Evolutionary conservation across 164 flowering plant genomes (phyloP), one percentile per base, ranked within the genome.

Genomic region (Litsea cubeba): DNA sequence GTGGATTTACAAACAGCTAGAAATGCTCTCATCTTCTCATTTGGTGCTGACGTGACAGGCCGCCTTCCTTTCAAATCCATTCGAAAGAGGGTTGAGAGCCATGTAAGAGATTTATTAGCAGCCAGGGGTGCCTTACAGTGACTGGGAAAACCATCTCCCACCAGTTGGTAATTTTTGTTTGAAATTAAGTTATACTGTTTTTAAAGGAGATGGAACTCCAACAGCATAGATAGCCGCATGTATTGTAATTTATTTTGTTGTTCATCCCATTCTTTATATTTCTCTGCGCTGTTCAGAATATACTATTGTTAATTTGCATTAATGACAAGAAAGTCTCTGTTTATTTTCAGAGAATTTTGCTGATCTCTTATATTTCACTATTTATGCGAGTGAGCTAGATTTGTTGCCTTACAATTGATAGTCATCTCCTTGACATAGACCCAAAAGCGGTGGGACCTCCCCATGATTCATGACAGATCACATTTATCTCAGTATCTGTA

Each of bases 41-140:
- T 95, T 75, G 98, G 91, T 28, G 89, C 90, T n/a, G 98, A 93
- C 76, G 93, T 95, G 62, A 78, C 90, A 15, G 83, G 77, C 4
- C 84, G 79, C 40, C 76, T 91, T 68, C 97, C 91, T 10, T 50
- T 81, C 71, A 26, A 81, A 32, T 72, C 74, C 7, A 71, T 92
- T 25, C 79, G 80, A 57, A 84, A 86, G 80, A 85, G 84, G 75
- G 93, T 87, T 2, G 84, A 86, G 80, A 74, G 50, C 32, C 82
- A 86, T 64, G 78, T 95, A 18, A 84, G 82, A 84, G 81, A 74
- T 25, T 75, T 89, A 75, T 77, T 92, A 65, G 85, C 80, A 74
- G 81, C 90, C 32, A 63, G n/a, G 51, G 46, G 72, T 26, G 72
- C 64, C 62, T 12, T 71, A 8, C 57, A 73, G 32, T 70, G 65